Conservation (phyloP, 2,329 filamentous ascomycete genomes). For the Aspergillus glaucus region DNA sequence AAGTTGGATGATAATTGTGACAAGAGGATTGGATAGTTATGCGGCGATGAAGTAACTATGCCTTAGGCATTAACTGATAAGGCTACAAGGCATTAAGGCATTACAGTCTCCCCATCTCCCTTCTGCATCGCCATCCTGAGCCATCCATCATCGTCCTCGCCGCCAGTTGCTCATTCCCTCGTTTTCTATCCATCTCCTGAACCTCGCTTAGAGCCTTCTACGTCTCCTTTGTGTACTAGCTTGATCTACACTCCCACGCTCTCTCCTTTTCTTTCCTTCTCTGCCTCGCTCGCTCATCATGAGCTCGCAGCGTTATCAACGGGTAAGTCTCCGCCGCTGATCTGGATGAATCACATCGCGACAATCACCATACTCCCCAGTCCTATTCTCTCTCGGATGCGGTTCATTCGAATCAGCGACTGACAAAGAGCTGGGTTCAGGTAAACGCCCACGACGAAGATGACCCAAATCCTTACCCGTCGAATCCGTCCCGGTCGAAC, state of each 20-base stretch:
- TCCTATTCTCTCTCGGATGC: not conserved
- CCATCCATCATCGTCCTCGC: not conserved
- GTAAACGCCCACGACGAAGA: constrained; percentile 42
- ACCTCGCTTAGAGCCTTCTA: not conserved
- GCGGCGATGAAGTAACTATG: not conserved
- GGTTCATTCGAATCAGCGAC: not conserved
- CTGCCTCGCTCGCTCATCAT: constrained; percentile 35
- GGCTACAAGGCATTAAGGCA: constrained; percentile 8
- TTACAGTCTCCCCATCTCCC: not conserved
- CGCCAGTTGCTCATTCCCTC: not conserved
- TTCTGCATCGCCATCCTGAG: not conserved
- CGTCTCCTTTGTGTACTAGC: not conserved
- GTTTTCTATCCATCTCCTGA: not conserved
- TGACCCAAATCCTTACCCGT: constrained; percentile 28
- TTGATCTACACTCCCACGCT: not conserved
- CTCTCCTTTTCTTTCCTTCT: constrained; percentile 2
- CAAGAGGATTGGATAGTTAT: too few species aligned
- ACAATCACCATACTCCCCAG: not conserved
- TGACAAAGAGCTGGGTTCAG: constrained; percentile 16
- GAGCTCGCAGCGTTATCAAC: constrained; percentile 46
- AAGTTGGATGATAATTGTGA: not conserved
- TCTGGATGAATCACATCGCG: constrained; percentile 5
- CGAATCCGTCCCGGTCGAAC: constrained; percentile 20
- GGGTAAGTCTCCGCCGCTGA: constrained; percentile 31
- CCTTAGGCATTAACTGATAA: constrained; percentile 1